Evolutionary conservation across 352 stramenopile species (phyloP), one percentile per base, ranked within the genome.

Genomic region (Phytopythium kandeliae): DNA sequence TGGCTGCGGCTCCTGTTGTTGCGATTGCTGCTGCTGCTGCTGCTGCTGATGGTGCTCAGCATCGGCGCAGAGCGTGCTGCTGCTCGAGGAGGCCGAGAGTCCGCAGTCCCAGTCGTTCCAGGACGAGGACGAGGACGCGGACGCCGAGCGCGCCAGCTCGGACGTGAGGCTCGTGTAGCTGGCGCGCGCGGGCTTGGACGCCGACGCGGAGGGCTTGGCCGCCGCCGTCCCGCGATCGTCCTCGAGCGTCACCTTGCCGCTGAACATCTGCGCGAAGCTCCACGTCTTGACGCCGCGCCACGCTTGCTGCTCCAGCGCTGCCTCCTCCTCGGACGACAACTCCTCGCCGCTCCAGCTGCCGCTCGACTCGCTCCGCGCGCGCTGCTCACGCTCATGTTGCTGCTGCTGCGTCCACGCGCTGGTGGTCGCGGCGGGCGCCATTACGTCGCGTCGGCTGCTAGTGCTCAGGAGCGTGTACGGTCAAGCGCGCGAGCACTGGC

Each of bases 221-320:
- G 62, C n/a, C n/a, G 38, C 19, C 28, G 38, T 11, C 38, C 53
- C n/a, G n/a, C n/a, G n/a, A 44, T 46, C 48, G 46, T 65, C 62
- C 40, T 70, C 61, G 28, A 84, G 58, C 59, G 70, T 81, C 53
- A 85, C 70, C 35, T 81, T 81, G 24, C 74, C 72, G 58, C 64
- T 62, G 50, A 90, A 48, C 52, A 88, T 49, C 44, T 88, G 76
- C 1, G 60, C 70, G 58, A 90, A 88, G 60, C 79, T 81, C 76
- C 76, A 89, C 21, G 76, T 85, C 70, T 89, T 87, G 48, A 86
- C 72, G 34, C 76, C 78, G 35, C 63, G 71, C 76, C 76, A 90
- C 36, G 51, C 58, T 53, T 55, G 40, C 26, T 25, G 30, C 24
- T 31, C 48, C 17, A 17, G 30, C 28, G 43, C 48, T 19, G 16